These are phyloP conservation scores for Aspergillus amoenus DNA, from an alignment of 2,329 filamentous ascomycete genomes.

Conservation along the genomic window DNA sequence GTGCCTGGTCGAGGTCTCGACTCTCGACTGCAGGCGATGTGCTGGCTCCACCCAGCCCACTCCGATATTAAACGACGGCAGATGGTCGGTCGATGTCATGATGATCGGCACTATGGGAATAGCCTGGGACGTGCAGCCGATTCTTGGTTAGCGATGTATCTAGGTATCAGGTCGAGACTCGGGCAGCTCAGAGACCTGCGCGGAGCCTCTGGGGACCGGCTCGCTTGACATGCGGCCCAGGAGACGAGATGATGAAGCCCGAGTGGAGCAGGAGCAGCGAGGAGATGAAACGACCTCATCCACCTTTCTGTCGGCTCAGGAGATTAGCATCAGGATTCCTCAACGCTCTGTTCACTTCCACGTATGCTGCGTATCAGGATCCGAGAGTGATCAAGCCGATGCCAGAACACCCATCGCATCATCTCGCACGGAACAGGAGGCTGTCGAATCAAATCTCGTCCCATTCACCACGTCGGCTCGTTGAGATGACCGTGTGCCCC, in stretches of 20 bases:
- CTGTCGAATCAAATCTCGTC: too few species aligned
- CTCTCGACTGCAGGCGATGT: too few species aligned
- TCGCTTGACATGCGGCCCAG: not conserved
- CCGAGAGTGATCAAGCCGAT: not conserved
- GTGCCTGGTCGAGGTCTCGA: not conserved
- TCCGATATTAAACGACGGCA: too few species aligned
- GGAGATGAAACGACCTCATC: constrained; percentile 1
- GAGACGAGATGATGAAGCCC: not conserved
- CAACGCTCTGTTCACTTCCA: too few species aligned
- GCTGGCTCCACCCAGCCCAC: too few species aligned
- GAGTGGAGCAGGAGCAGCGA: not conserved
- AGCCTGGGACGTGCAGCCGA: not conserved
- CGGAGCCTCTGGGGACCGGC: not conserved
- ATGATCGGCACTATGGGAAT: not conserved
- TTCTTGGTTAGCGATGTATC: not conserved
- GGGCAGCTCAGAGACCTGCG: not conserved
- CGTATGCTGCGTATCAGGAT: too few species aligned
- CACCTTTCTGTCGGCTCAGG: not conserved
- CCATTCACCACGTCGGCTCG: too few species aligned
- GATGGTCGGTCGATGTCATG: not conserved
- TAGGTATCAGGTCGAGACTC: not conserved
- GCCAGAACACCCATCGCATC: not conserved
- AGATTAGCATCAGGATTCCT: not conserved
- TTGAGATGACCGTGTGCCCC: not conserved
- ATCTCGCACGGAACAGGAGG: too few species aligned